Conservation (phyloP, 2,329 filamentous ascomycete species). For the Aspergillus intermedius region DNA sequence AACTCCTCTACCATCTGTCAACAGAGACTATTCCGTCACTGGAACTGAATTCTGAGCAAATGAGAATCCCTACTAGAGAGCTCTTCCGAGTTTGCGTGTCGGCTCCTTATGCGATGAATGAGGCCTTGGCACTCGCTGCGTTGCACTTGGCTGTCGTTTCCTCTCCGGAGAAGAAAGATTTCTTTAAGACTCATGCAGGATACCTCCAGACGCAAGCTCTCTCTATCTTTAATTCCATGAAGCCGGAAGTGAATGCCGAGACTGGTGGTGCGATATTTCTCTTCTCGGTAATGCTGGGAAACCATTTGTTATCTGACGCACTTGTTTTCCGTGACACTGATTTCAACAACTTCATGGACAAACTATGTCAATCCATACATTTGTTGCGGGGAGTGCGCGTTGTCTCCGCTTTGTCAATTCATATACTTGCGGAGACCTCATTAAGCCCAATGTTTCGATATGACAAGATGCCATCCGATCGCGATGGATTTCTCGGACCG, state of each 20-base stretch:
- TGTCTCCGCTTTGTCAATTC: constrained; percentile 9
- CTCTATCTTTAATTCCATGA: constrained; percentile 8
- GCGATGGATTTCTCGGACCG: constrained; percentile 1
- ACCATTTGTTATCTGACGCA: constrained; percentile 45
- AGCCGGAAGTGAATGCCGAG: constrained; percentile 7
- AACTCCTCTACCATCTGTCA: constrained; percentile 20
- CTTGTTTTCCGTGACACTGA: constrained; percentile 33
- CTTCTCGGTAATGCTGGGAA: constrained; percentile 14
- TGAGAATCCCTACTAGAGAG: neutral
- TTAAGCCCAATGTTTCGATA: neutral
- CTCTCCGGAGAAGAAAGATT: constrained; percentile 28
- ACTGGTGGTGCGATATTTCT: constrained; percentile 16
- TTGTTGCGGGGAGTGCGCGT: constrained; percentile 21
- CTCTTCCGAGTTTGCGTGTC: constrained; percentile 4
- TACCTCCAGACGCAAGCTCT: constrained; percentile 30
- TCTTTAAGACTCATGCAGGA: constrained; percentile 24
- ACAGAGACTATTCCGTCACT: constrained; percentile 7
- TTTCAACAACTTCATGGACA: constrained; percentile 32
- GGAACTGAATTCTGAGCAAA: neutral
- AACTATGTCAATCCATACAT: constrained; percentile 18
- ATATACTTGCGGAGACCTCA: constrained; percentile 9
- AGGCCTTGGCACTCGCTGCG: constrained; percentile 43
- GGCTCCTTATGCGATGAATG: constrained; percentile 44
- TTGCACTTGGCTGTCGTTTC: constrained; percentile 35
- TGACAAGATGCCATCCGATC: constrained; percentile 1